Base-by-base conservation (phyloP, 108 stramenopile genomes). In the Cyclotella kingstonii region DNA sequence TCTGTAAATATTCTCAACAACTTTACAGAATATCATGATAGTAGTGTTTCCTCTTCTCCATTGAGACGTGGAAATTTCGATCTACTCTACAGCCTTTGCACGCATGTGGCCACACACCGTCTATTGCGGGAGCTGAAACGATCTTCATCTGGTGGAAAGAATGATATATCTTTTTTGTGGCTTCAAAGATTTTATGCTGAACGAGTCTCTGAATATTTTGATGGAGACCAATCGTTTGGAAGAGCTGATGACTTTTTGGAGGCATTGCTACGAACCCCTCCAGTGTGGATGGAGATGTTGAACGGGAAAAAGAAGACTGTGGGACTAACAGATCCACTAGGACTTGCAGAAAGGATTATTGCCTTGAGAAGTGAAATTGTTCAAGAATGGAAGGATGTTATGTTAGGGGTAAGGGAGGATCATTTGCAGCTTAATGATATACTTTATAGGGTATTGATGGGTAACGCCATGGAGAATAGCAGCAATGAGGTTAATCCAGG, bases 21-120 rank as follows among this genome's bases (percentile, higher is more conserved):
- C 50, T 51, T 54, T 18, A 70, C 72, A 0, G 70, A 63, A 28
- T 72, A 63, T 54, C 70, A 77, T 34, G 77, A 76, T 10, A 55
- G 44, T 19, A 63, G 29, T n/a, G n/a, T n/a, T n/a, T n/a, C n/a
- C 22, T 76, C 87, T 10, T 85, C 84, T 11, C 85, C 85, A 14
- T 79, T 86, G 15, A 78, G 91, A 19, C 57, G 72, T 33, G 81
- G 84, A 2, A 93, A 87, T 54, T 90, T 93, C 54, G 91, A 93
- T 44, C 57, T 93, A 15, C 54, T 93, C 4, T 57, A 77, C 35
- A 63, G 79, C 10, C 58, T 93, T 6, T 73, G 79, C 11, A 93
- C 88, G 6, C 91, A 90, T 40, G 88, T 85, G 60, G 59, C 78
- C 10, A 66, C 86, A n/a, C 91, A 93, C 42, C 71, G 84, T 12